Evolutionary conservation across 2,329 filamentous ascomycete genomes (phyloP), one percentile per base, ranked within the genome.

Genomic region (Phyllosticta citrichinensis): DNA sequence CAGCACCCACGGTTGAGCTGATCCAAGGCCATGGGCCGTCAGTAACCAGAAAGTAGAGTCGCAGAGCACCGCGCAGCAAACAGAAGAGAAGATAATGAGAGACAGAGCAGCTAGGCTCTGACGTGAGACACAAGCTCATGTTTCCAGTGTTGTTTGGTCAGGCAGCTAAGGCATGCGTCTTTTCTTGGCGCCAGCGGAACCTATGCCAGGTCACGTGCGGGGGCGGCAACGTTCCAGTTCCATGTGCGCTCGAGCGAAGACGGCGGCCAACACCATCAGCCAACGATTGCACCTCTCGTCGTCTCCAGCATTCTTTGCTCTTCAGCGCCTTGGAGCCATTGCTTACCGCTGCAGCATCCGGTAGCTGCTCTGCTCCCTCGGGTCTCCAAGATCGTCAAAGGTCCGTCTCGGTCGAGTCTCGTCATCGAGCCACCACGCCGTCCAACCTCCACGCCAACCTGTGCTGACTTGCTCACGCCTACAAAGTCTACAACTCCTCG

Each of bases 361-460:
- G 30, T 55, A 47, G 25, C 59, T 19, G 59, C 59, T 40, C 50
- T 57, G 59, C 33, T 14, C 55, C 55, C n/a, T 20, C 59, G 50
- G 53, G 54, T 53, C 20, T 24, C 14, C 24, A 52, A 40, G 25
- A 35, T 25, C 20, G 53, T 51, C 47, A 35, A 61, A 56, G 59
- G 59, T 61, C 54, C 55, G 59, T 61, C 40, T 47, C 50, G 17
- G 54, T 51, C 59, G 59, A 56, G 40, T 61, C 59, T 61, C 59
- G 59, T 57, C 55, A 56, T 61, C 59, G 54, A 57, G 54, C 59
- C 59, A 50, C 54, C 59, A 47, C 59, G 47, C 54, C 56, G 59
- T 50, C 47, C 20, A 58, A 52, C 47, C 54, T 22, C 22, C 2
- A 22, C 58, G 52, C 35, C 40, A 50, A 27, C 53, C 35, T 52